These are phyloP conservation scores for Lecanoromycetidae sp. DNA, from an alignment of 2,329 filamentous ascomycete genomes.

Conservation along the genomic window DNA sequence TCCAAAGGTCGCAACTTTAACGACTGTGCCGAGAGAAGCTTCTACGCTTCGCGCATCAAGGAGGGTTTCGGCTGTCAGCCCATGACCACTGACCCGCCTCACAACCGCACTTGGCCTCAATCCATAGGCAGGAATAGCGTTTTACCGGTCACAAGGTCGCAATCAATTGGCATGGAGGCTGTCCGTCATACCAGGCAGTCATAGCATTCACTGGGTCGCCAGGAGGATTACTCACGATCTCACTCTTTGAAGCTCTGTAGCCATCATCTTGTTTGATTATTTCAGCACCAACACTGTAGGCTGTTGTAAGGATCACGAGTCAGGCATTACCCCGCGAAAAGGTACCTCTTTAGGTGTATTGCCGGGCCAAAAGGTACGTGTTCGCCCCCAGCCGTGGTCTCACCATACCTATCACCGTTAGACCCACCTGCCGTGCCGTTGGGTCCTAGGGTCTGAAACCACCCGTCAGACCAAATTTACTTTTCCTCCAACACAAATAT, in stretches of 20 bases:
- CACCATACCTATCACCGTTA: too few species aligned
- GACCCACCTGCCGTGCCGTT: background rate
- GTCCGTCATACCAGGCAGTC: background rate
- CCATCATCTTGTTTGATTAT: too few species aligned
- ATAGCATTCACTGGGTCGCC: background rate
- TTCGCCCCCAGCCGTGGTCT: background rate
- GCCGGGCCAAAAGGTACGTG: background rate
- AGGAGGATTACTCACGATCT: background rate
- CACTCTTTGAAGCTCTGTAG: background rate
- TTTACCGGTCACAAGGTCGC: background rate
- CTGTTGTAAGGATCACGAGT: background rate
- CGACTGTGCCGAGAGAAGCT: background rate
- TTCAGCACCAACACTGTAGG: too few species aligned
- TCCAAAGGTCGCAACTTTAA: slow-evolving; percentile 5
- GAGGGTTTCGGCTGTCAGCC: slow-evolving; percentile 9
- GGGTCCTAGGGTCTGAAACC: slow-evolving; percentile 1
- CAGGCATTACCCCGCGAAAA: background rate
- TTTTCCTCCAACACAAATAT: background rate
- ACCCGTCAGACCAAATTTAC: background rate
- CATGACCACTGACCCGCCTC: slow-evolving; percentile 2
- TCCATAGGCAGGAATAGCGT: background rate
- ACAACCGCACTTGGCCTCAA: slow-evolving; percentile 1
- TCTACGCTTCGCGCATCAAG: slow-evolving; percentile 6
- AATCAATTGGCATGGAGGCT: too few species aligned
- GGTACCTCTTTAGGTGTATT: background rate